phyloP scores from a whole-genome alignment of 768 basidiomycete genomes.

The Pleurotus salmoneostramineus region DNA sequence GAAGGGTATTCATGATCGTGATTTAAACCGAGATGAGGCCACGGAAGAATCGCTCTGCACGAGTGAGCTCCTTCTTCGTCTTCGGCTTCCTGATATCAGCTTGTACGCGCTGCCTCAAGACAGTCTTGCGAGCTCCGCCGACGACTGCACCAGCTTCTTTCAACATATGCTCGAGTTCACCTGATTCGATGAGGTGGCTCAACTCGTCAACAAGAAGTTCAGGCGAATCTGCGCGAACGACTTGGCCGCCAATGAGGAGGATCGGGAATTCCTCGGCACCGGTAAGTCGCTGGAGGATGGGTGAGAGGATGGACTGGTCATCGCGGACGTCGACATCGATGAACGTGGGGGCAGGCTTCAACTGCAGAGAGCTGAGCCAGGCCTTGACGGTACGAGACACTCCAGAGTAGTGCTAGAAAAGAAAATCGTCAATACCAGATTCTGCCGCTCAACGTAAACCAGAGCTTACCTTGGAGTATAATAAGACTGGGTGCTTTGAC shows the following conservation, averaged over 20 bases:
- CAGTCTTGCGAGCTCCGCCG: constrained; percentile 27
- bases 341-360: constrained; percentile 60
- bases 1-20: no score
- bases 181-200: constrained; percentile 41
- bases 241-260: constrained; percentile 62
- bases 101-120: neutral
- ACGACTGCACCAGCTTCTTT: constrained; percentile 55
- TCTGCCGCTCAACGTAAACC: constrained; percentile 4
- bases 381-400: constrained; percentile 63
- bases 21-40: neutral
- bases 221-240: neutral
- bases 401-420: constrained; percentile 53
- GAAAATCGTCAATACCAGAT: neutral
- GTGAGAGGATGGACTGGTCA: constrained; percentile 59
- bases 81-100: constrained; percentile 1
- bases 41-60: neutral
- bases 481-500: constrained; percentile 68
- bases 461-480: constrained; percentile 63
- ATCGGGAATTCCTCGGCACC: constrained; percentile 52
- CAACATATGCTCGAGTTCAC: constrained; percentile 48
- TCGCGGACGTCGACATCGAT: constrained; percentile 73
- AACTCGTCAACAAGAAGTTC: constrained; percentile 52
- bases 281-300: constrained; percentile 63
- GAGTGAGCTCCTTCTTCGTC: neutral
- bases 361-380: constrained; percentile 49